Conservation (phyloP, 164 flowering plant genomes). For the Sextonia rubra region DNA sequence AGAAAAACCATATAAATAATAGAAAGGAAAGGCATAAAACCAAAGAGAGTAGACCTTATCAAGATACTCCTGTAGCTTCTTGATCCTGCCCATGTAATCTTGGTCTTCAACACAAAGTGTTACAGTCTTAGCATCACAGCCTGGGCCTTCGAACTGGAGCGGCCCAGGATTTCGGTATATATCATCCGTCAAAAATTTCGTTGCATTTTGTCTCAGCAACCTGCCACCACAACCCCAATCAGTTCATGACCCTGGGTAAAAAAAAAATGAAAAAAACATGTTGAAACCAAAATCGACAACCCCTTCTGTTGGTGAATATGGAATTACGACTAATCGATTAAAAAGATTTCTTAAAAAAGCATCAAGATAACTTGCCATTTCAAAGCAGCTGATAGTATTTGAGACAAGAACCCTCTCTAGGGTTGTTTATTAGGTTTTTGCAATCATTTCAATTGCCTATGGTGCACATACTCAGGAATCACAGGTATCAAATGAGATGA, state of each 20-base stretch:
- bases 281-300: neutral
- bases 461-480: neutral
- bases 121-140: conserved; percentile 80
- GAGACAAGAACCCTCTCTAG: too few species aligned
- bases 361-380: neutral
- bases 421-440: too few species aligned
- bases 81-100: conserved; percentile 99
- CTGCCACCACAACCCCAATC: conserved; percentile 34
- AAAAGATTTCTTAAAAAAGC: neutral
- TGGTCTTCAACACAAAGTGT: conserved; percentile 89
- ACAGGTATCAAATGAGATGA: neutral
- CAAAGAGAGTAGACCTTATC: conserved; percentile 53
- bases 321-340: neutral
- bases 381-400: neutral
- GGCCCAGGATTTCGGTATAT: conserved; percentile 97
- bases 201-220: conserved; percentile 74
- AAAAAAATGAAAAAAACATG: neutral
- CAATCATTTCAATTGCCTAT: too few species aligned
- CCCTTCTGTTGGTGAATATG: neutral
- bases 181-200: conserved; percentile 77
- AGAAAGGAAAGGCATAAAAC: neutral
- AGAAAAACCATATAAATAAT: too few species aligned
- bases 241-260: conserved; percentile 2
- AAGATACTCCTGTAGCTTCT: conserved; percentile 80
- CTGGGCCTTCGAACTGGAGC: conserved; percentile 96